Conservation (phyloP, 352 stramenopile genomes). For the Saprolegnia diclina region DNA sequence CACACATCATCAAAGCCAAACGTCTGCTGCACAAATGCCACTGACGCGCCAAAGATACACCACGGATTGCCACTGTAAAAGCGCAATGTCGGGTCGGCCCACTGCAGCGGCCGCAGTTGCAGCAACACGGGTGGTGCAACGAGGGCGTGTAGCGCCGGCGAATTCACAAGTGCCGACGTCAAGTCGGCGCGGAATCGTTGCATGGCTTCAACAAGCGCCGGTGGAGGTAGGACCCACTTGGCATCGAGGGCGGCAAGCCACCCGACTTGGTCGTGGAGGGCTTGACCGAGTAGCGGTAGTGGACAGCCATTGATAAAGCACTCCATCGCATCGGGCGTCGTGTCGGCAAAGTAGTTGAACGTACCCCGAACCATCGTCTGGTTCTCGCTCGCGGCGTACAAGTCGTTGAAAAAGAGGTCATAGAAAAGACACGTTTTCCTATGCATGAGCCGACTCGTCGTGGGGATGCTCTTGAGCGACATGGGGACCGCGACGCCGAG, state of each 20-base stretch:
- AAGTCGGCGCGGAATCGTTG: background rate
- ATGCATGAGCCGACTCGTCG: background rate
- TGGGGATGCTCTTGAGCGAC: background rate
- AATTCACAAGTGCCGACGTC: background rate
- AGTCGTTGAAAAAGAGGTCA: background rate
- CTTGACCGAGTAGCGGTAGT: background rate
- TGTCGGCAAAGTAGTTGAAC: background rate
- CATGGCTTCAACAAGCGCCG: background rate
- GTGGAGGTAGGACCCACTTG: background rate
- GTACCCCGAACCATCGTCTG: background rate
- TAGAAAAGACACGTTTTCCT: background rate
- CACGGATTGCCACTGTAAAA: background rate
- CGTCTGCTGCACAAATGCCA: background rate
- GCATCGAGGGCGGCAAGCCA: background rate
- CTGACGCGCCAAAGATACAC: background rate
- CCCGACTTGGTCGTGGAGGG: background rate
- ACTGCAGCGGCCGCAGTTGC: background rate
- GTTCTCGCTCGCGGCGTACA: background rate
- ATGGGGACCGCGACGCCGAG: background rate
- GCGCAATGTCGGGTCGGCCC: background rate
- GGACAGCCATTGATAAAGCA: background rate
- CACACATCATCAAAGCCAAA: constrained; percentile 7
- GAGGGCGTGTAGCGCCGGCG: background rate
- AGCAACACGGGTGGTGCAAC: background rate
- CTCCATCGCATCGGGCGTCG: background rate